Conservation (phyloP, 495 filamentous ascomycete genomes). For the Poronia punctata region DNA sequence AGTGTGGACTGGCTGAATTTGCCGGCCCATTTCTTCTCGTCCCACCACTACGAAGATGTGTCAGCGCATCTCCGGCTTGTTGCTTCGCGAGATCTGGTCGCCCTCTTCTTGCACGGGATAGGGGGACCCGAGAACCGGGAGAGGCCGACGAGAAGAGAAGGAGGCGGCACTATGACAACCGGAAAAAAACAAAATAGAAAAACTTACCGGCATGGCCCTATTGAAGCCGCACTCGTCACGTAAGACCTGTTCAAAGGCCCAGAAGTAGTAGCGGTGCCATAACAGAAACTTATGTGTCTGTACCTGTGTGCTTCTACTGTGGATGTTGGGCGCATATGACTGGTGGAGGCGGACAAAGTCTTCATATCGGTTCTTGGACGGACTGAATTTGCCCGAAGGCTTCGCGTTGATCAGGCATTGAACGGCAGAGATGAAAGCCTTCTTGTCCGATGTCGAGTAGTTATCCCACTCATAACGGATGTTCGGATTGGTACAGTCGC, state of each 20-base stretch:
- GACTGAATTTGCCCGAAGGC: conserved; percentile 34
- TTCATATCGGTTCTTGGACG: conserved; percentile 52
- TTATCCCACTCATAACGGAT: conserved; percentile 30
- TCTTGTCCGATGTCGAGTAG: conserved; percentile 22
- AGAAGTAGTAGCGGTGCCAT: conserved; percentile 64
- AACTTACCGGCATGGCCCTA: conserved; percentile 25
- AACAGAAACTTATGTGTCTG: conserved; percentile 50
- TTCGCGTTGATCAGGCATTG: conserved; percentile 47
- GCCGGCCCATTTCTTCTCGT: conserved; percentile 36
- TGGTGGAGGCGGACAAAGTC: conserved; percentile 63
- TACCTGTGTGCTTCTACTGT: conserved; percentile 44
- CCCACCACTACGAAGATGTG: conserved; percentile 26
- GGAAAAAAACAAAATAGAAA: not conserved
- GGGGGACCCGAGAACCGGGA: too few species aligned
- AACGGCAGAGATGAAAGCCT: conserved; percentile 49
- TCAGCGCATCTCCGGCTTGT: not conserved
- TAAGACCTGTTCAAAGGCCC: conserved; percentile 52
- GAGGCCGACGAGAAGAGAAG: not conserved
- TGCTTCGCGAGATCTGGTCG: not conserved
- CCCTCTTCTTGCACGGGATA: too few species aligned
- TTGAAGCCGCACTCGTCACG: conserved; percentile 60
- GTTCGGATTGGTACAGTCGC: conserved; percentile 23
- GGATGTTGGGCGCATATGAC: conserved; percentile 53
- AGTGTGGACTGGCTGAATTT: conserved; percentile 24
- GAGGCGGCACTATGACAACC: not conserved